A percentile compares a stretch with the other conserved stretches of the same genome.
These are phyloP conservation scores for Picochlorum sp. DNA, from an alignment of 139 green algal species.

Conservation along the genomic window DNA sequence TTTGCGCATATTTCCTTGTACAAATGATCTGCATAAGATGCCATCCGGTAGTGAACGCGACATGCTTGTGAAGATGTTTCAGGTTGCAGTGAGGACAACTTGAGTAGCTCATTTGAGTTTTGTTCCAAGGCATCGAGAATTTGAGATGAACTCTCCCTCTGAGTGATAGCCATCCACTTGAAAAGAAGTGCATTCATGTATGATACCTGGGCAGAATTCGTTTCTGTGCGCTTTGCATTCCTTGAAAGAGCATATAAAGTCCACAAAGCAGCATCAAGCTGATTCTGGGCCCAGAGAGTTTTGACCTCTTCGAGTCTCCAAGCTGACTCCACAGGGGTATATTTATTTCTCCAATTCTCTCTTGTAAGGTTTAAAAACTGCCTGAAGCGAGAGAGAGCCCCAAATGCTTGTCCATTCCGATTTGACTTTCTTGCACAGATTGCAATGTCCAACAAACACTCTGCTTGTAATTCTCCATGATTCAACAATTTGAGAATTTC, in stretches of 20 bases:
- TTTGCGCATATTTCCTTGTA: conserved; percentile 39
- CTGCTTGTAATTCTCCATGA: conserved; percentile 2
- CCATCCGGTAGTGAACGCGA: conserved; percentile 59
- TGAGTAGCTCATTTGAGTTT: conserved; percentile 17
- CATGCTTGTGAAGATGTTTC: background rate
- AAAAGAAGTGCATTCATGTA: conserved; percentile 44
- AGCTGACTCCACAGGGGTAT: background rate
- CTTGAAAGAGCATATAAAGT: conserved; percentile 14
- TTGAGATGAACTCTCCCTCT: conserved; percentile 35
- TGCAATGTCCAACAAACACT: conserved; percentile 25
- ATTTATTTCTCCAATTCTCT: background rate
- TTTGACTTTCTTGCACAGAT: conserved; percentile 40
- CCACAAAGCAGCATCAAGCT: conserved; percentile 40
- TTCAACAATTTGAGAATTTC: conserved; percentile 27
- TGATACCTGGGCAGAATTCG: conserved; percentile 5
- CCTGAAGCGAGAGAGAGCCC: conserved; percentile 22
- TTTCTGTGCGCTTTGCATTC: background rate
- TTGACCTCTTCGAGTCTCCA: conserved; percentile 72
- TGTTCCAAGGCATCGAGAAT: conserved; percentile 1
- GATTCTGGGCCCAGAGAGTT: conserved; percentile 59
- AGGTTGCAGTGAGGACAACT: background rate
- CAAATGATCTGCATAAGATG: conserved; percentile 62
- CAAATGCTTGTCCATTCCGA: conserved; percentile 23
- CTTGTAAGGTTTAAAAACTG: conserved; percentile 7
- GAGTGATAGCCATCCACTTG: conserved; percentile 56